A percentile compares a stretch with the other conserved stretches of the same genome.
phyloP scores from a whole-genome alignment of 1,139 yeast genomes.

The Petasospora fabianii region DNA sequence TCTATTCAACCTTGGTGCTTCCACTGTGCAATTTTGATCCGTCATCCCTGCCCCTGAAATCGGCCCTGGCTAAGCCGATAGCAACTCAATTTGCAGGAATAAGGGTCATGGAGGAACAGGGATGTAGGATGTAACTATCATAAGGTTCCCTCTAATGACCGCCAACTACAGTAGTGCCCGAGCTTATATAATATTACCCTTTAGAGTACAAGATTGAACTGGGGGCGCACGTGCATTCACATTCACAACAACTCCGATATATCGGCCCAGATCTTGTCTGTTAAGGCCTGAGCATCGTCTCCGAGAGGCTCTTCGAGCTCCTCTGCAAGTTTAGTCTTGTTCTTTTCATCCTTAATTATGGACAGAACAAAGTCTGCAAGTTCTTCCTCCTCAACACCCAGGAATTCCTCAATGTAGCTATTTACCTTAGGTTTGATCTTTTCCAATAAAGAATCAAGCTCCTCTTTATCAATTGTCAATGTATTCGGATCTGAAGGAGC shows the following conservation, averaged over 20 bases:
- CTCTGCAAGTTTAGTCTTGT: conserved; percentile 34
- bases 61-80: too few species aligned
- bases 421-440: conserved; percentile 36
- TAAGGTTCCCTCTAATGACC: too few species aligned
- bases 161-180: too few species aligned
- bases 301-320: conserved; percentile 51
- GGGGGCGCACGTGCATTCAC: too few species aligned
- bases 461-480: conserved; percentile 15
- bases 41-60: too few species aligned
- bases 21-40: too few species aligned
- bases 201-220: too few species aligned
- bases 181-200: too few species aligned
- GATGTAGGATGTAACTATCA: too few species aligned
- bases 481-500: conserved; percentile 2
- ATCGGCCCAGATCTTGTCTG: conserved; percentile 32
- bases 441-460: conserved; percentile 13
- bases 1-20: too few species aligned
- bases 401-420: conserved; percentile 44
- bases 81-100: too few species aligned
- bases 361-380: conserved; percentile 42
- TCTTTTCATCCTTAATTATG: conserved; percentile 34
- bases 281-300: conserved; percentile 49
- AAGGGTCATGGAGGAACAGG: too few species aligned
- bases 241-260: conserved; percentile 6
- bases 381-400: conserved; percentile 51